Conservation (phyloP, 1,284 basidiomycete species). For the Vanrija pseudolonga region DNA sequence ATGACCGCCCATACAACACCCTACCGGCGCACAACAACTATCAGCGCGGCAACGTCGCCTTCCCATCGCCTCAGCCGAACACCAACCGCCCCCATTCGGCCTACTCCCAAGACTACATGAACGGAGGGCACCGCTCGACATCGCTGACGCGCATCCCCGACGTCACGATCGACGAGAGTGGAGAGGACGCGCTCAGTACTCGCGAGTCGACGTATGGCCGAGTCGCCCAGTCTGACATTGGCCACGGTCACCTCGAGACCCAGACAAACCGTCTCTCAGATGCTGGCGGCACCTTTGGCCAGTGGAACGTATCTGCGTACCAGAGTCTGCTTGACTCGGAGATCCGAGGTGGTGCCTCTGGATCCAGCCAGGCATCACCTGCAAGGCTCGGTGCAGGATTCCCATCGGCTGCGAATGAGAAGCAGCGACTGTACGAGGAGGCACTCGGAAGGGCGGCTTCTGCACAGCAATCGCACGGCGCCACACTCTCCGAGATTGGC, state of each 20-base stretch:
- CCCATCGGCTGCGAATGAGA: conserved; percentile 41
- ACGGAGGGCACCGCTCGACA: background rate
- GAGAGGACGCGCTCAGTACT: too few relatives aligned
- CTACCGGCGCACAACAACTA: conserved; percentile 11
- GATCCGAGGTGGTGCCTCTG: background rate
- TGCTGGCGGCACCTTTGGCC: background rate
- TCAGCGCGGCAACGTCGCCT: background rate
- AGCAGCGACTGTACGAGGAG: conserved; percentile 59
- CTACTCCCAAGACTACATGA: background rate
- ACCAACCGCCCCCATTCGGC: background rate
- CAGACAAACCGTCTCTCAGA: too few relatives aligned
- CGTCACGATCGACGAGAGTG: too few relatives aligned
- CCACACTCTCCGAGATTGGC: conserved; percentile 31
- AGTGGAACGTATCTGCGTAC: background rate
- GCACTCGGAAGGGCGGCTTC: conserved; percentile 62
- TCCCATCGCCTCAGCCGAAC: conserved; percentile 1
- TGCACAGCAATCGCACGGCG: conserved; percentile 37
- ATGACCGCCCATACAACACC: conserved; percentile 12
- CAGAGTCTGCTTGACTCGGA: background rate
- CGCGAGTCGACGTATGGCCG: too few relatives aligned
- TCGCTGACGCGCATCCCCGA: too few relatives aligned
- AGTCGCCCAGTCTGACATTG: background rate
- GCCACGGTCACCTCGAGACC: background rate
- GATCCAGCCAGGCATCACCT: background rate
- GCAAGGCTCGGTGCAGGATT: background rate